A percentile compares a stretch with the other conserved stretches of the same genome.
These are phyloP conservation scores for Phaeosphaeriaceae sp. DNA, from an alignment of 2,329 filamentous ascomycete genomes.

Conservation along the genomic window DNA sequence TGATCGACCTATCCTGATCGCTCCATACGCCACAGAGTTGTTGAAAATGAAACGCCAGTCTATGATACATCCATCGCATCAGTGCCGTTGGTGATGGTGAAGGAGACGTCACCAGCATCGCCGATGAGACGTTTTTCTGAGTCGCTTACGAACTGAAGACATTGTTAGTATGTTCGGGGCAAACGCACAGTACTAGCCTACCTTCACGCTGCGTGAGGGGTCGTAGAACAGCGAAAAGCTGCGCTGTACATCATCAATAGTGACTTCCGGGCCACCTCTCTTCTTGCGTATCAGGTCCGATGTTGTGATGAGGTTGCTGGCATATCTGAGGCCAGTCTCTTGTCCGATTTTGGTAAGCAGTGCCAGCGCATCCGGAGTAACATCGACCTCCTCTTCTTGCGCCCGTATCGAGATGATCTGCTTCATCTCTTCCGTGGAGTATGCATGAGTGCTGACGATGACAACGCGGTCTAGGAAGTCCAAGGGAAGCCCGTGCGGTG, in stretches of 20 bases:
- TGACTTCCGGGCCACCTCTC: constrained; percentile 82
- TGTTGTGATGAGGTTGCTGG: constrained; percentile 97
- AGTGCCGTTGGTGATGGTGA: constrained; percentile 62
- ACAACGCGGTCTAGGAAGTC: constrained; percentile 96
- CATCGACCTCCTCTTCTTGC: constrained; percentile 93
- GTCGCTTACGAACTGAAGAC: constrained; percentile 74
- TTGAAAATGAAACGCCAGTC: constrained; percentile 8
- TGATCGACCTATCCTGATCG: constrained; percentile 19
- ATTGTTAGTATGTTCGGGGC: constrained; percentile 20
- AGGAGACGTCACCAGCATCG: constrained; percentile 79
- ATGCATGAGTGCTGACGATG: constrained; percentile 92
- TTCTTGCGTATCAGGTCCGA: constrained; percentile 88
- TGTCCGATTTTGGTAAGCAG: constrained; percentile 94
- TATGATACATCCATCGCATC: constrained; percentile 76
- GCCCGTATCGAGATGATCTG: constrained; percentile 93
- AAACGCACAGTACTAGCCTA: constrained; percentile 18
- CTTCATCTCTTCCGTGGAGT: constrained; percentile 82
- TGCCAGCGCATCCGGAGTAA: constrained; percentile 87
- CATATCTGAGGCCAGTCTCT: constrained; percentile 90
- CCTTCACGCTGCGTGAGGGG: constrained; percentile 80
- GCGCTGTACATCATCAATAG: constrained; percentile 86
- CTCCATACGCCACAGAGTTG: constrained; percentile 26
- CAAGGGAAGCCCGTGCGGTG: constrained; percentile 90
- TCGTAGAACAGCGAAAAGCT: constrained; percentile 97
- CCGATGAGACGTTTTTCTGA: constrained; percentile 94